Evolutionary conservation across 2,329 filamentous ascomycete species (phyloP).

Genomic region (Alternaria novae-zelandiae): DNA sequence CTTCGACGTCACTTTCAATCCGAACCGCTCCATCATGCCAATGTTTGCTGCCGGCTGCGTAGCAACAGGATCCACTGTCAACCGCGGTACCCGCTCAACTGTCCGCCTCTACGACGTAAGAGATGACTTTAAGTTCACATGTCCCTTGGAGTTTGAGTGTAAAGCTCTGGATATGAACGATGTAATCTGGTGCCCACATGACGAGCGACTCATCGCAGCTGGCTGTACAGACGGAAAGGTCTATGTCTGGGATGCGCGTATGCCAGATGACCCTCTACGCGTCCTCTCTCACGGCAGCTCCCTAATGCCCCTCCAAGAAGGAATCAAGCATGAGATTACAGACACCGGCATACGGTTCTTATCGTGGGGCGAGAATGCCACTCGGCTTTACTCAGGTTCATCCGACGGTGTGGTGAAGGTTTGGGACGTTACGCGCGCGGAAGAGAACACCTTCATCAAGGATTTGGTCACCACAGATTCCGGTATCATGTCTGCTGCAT

Average conservation of each 20-base stretch:
- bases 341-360: conserved; percentile 66
- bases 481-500: conserved; percentile 64
- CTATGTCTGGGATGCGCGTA: conserved; percentile 67
- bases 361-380: conserved; percentile 61
- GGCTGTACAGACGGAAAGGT: conserved; percentile 66
- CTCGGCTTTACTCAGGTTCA: conserved; percentile 64
- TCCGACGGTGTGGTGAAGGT: conserved; percentile 66
- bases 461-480: conserved; percentile 58
- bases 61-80: conserved; percentile 46
- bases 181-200: conserved; percentile 59
- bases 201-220: conserved; percentile 61
- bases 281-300: conserved; percentile 59
- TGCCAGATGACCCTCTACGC: conserved; percentile 55
- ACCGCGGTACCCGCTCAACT: conserved; percentile 54
- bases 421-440: conserved; percentile 63
- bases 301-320: conserved; percentile 56
- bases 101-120: conserved; percentile 61
- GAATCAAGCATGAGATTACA: conserved; percentile 54
- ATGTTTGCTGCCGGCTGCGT: conserved; percentile 62
- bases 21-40: conserved; percentile 38
- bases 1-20: conserved; percentile 66
- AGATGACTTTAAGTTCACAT: conserved; percentile 30
- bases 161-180: conserved; percentile 68
- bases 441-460: conserved; percentile 59
- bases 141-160: conserved; percentile 59